Conservation (phyloP, 1,139 yeast genomes). For the Zygosaccharomyces sapae region DNA sequence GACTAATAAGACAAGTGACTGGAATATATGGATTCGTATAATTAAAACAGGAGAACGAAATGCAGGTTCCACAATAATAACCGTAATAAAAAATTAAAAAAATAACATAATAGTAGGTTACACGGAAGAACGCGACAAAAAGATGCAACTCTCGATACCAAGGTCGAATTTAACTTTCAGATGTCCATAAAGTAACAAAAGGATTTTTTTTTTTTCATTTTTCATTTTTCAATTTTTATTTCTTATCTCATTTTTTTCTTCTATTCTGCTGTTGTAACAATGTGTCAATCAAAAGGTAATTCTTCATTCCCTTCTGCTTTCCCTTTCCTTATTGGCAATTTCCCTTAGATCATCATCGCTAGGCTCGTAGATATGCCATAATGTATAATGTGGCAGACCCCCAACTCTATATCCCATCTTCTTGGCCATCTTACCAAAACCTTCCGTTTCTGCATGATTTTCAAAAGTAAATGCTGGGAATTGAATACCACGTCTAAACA, state of each 20-base stretch:
- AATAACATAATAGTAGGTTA: background rate
- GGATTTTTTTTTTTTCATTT: background rate
- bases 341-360: slow-evolving; percentile 84
- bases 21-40: slow-evolving; percentile 1
- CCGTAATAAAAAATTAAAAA: background rate
- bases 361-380: slow-evolving; percentile 87
- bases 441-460: slow-evolving; percentile 91
- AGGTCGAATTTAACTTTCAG: background rate
- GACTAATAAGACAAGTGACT: background rate
- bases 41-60: background rate
- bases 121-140: background rate
- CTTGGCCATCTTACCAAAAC: slow-evolving; percentile 83
- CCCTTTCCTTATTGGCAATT: slow-evolving; percentile 68
- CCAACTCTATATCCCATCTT: slow-evolving; percentile 76
- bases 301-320: slow-evolving; percentile 45
- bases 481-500: slow-evolving; percentile 78
- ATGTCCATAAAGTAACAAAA: background rate
- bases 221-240: background rate
- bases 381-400: slow-evolving; percentile 83
- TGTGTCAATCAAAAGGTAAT: too few species aligned
- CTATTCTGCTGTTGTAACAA: background rate
- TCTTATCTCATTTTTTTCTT: background rate
- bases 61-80: background rate
- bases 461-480: slow-evolving; percentile 87
- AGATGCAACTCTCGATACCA: background rate